These are phyloP conservation scores for Proteromonas lacertae DNA, from an alignment of 352 stramenopile species.

Conservation along the genomic window DNA sequence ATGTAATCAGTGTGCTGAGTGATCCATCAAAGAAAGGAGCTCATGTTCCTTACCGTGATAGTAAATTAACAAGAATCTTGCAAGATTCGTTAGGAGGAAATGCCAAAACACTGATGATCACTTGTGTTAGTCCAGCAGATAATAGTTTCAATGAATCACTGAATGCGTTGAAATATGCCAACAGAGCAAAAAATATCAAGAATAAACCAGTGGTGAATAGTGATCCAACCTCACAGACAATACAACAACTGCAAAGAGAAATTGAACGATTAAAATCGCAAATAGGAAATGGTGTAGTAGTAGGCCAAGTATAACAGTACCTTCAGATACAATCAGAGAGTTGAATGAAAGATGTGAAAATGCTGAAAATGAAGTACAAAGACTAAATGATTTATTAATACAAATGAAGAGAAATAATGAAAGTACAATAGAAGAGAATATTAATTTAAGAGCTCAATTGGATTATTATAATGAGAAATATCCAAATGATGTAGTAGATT, in stretches of 20 bases:
- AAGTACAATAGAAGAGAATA: no score
- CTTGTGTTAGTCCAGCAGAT: constrained; percentile 24
- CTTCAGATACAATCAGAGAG: background rate
- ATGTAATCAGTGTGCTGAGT: constrained; percentile 64
- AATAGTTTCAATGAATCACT: constrained; percentile 54
- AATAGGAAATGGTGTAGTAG: background rate
- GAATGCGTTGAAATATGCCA: constrained; percentile 66
- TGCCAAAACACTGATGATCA: constrained; percentile 50
- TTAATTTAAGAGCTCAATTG: no score
- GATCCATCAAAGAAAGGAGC: constrained; percentile 32
- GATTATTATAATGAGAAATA: no score
- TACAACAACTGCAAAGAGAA: constrained; percentile 13
- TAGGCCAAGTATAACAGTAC: background rate
- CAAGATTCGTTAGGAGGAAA: background rate
- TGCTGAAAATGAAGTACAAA: background rate
- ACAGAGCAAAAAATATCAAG: constrained; percentile 67
- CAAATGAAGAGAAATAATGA: background rate
- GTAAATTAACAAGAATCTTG: constrained; percentile 43
- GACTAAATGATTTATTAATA: background rate
- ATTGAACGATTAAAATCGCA: background rate
- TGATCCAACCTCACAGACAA: constrained; percentile 49
- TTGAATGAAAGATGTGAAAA: background rate
- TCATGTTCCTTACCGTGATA: constrained; percentile 51
- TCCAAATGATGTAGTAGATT: no score
- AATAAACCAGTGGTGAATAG: constrained; percentile 67